Evolutionary conservation across 1,284 basidiomycete genomes (phyloP).

Genomic region (Marasmius tenuissimus): DNA sequence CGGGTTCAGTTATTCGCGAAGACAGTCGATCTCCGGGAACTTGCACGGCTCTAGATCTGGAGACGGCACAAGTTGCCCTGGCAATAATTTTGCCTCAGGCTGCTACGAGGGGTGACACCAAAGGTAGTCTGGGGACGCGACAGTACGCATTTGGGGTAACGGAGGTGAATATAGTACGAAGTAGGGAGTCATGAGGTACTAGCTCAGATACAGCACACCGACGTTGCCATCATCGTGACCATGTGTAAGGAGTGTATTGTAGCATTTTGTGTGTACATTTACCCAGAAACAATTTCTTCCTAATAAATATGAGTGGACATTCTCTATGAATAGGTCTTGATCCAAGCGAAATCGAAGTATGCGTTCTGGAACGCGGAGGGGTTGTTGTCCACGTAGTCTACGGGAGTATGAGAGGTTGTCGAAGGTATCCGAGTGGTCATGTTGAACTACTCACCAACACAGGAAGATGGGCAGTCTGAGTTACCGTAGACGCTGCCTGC

Average conservation of each 20-base stretch:
- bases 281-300: not conserved
- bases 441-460: slow-evolving; percentile 38
- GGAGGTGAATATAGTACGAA: not conserved
- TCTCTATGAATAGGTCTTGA: slow-evolving; percentile 33
- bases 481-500: slow-evolving; percentile 48
- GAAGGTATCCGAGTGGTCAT: not conserved
- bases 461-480: slow-evolving; percentile 51
- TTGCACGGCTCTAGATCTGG: not conserved
- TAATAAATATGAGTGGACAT: not conserved
- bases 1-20: not conserved
- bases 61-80: not conserved
- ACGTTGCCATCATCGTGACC: not conserved
- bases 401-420: not conserved
- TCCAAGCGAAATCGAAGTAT: slow-evolving; percentile 63
- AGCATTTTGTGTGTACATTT: not conserved
- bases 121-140: not conserved
- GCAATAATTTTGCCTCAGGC: not conserved
- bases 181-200: too few species aligned
- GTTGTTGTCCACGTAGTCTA: slow-evolving; percentile 63
- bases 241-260: not conserved
- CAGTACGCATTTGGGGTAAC: not conserved
- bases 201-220: not conserved
- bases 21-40: not conserved
- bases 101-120: not conserved
- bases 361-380: slow-evolving; percentile 64